Percentiles rank a stretch among this genome's conserved stretches.
Conservation (phyloP, 179 eudicot genomes). For the Heliamphora pulchella region DNA sequence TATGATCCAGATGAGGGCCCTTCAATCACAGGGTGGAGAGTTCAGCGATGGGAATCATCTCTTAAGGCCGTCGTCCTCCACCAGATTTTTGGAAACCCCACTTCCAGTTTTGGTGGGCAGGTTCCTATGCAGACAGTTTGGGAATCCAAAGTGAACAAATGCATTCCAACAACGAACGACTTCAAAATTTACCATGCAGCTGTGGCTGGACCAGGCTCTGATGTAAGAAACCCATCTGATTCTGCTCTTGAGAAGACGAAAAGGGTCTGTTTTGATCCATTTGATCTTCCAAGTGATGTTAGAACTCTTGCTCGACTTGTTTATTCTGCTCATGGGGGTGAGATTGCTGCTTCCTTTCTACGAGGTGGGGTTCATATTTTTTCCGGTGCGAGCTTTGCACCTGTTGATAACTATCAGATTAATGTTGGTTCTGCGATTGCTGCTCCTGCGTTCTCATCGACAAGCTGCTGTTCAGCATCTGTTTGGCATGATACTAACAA, state of each 20-base stretch:
- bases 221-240: slow-evolving; percentile 39
- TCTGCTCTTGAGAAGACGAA: slow-evolving; percentile 46
- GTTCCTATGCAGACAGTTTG: slow-evolving; percentile 97
- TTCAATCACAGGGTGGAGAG: slow-evolving; percentile 95
- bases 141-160: slow-evolving; percentile 85
- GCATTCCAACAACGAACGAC: slow-evolving; percentile 71
- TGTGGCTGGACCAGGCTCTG: slow-evolving; percentile 28
- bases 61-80: slow-evolving; percentile 94
- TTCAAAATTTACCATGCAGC: slow-evolving; percentile 44
- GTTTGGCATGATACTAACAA: slow-evolving; percentile 80
- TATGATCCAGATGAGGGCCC: slow-evolving; percentile 99
- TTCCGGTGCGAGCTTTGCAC: slow-evolving; percentile 70
- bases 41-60: slow-evolving; percentile 97
- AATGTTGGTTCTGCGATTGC: slow-evolving; percentile 88
- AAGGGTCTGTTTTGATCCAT: slow-evolving; percentile 82
- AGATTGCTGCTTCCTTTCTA: slow-evolving; percentile 90
- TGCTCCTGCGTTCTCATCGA: slow-evolving; percentile 94
- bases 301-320: slow-evolving; percentile 92
- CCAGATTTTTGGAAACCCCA: slow-evolving; percentile 88
- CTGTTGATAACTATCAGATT: slow-evolving; percentile 84
- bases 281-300: slow-evolving; percentile 94
- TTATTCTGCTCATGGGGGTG: slow-evolving; percentile 95
- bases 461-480: slow-evolving; percentile 95
- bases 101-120: slow-evolving; percentile 86
- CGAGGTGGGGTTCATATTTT: slow-evolving; percentile 87